Base-by-base conservation (phyloP, 805 yeast species). In the Yarrowia deformans region DNA sequence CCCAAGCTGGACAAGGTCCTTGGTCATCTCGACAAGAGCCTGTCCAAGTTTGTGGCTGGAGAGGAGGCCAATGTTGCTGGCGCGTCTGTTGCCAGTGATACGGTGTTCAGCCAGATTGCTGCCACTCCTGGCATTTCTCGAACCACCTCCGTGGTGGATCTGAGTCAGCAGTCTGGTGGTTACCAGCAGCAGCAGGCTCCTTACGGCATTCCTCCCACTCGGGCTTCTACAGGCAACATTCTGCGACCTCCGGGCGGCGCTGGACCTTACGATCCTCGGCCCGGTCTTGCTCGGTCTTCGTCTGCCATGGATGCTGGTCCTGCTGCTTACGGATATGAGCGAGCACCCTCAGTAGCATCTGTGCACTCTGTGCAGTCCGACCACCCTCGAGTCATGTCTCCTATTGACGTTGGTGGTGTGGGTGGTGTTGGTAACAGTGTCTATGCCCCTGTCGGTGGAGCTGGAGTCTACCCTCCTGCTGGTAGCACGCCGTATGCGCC, bases 21-120 rank as follows among this genome's bases (percentile, higher is more conserved):
- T 97, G 94, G 95, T 12, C 93, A 90, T 52, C 78, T 91, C 55
- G 97, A 91, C 77, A 91, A 91, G 76, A 86, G 90, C 6, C 87
- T 90, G 75, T 88, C 85, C 75, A 88, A 87, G 76, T 87, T 89
- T 77, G 93, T 94, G 70, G 89, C 97, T 48, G 98, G 97, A 0
- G 98, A 94, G 60, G 97, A 90, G 43, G 81, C 76, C 16, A n/a
- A 32, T n/a, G 52, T 43, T 66, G 39, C 71, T 56, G 34, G 58
- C 9, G 52, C 68, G 0, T 29, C 68, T 10, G 3, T 42, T 29
- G 68, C 55, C 3, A 81, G 82, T 35, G 73, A 79, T 0, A 78
- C 79, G 8, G 68, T 68, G 14, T 68, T 68, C 70, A 68, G 70
- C 54, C 67, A 68, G 58, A 46, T 68, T 37, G 70, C 70, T 5